Percentiles rank a stretch among this genome's conserved stretches.
These are phyloP conservation scores for Solanum hybrid DNA, from an alignment of 305 asterid species.

Conservation along the genomic window DNA sequence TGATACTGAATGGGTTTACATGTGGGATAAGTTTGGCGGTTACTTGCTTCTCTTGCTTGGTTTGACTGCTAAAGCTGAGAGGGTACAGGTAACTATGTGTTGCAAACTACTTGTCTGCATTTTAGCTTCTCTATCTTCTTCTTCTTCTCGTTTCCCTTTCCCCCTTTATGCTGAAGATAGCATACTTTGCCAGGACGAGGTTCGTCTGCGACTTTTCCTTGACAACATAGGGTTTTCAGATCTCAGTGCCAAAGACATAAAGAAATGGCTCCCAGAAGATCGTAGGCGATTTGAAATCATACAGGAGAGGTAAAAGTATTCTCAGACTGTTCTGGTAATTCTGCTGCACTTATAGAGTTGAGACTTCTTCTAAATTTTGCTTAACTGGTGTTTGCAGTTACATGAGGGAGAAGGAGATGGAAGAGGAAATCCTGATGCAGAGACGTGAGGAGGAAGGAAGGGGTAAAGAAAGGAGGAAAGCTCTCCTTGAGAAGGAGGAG, in stretches of 20 bases:
- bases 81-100: constrained; percentile 71
- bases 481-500: constrained; percentile 94
- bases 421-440: constrained; percentile 96
- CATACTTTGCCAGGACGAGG: constrained; percentile 69
- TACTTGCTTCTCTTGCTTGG: constrained; percentile 97
- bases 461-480: constrained; percentile 98
- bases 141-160: constrained; percentile 4
- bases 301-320: constrained; percentile 74
- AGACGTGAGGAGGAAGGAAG: constrained; percentile 99
- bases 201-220: constrained; percentile 89
- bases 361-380: constrained; percentile 3
- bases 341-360: not conserved
- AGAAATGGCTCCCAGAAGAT: constrained; percentile 99
- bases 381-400: constrained; percentile 46
- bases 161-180: constrained; percentile 1
- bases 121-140: not conserved
- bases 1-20: constrained; percentile 99
- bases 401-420: constrained; percentile 98
- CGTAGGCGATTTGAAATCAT: constrained; percentile 90
- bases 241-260: constrained; percentile 91
- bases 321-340: not conserved
- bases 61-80: constrained; percentile 97
- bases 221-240: constrained; percentile 98
- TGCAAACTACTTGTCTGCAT: not conserved
- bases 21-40: constrained; percentile 99